A percentile compares a stretch with the other conserved stretches of the same genome.
Evolutionary conservation across 192 early-diverging fungal species (phyloP).

Genomic region (Entrophospora sp.): DNA sequence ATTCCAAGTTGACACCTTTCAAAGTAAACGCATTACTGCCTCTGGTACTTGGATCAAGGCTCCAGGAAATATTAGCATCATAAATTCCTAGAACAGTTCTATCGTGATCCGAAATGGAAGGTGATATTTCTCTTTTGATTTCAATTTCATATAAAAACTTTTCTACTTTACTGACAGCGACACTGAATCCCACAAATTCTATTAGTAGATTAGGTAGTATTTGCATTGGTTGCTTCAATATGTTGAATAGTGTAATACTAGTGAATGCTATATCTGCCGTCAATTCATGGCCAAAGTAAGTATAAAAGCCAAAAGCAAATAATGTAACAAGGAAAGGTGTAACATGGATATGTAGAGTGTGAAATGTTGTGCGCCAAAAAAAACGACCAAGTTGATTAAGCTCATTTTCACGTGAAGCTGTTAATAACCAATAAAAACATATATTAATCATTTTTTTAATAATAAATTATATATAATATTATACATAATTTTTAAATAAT

Average conservation of each 20-base stretch:
- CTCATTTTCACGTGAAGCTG: conserved; percentile 33
- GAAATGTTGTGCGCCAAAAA: conserved; percentile 28
- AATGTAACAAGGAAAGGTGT: conserved; percentile 53
- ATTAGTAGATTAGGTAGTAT: conserved; percentile 30
- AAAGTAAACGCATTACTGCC: conserved; percentile 34
- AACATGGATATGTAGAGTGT: conserved; percentile 27
- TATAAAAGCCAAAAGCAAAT: conserved; percentile 51
- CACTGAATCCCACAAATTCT: conserved; percentile 28
- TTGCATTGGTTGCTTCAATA: conserved; percentile 37
- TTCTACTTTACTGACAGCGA: conserved; percentile 52
- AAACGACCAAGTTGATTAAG: conserved; percentile 27
- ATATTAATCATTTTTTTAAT: too few relatives aligned
- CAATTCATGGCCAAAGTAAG: conserved; percentile 46
- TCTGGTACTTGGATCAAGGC: conserved; percentile 14
- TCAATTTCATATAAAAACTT: conserved; percentile 62
- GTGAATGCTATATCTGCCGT: conserved; percentile 62
- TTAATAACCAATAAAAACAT: neutral
- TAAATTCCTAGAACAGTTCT: conserved; percentile 34
- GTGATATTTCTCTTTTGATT: conserved; percentile 4
- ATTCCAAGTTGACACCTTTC: conserved; percentile 33
- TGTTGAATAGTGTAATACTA: conserved; percentile 53
- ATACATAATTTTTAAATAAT: too few relatives aligned
- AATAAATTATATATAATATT: too few relatives aligned
- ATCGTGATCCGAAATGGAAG: neutral
- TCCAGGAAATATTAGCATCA: conserved; percentile 43